Evolutionary conservation across 352 stramenopile genomes (phyloP).

Genomic region (Phytopythium mirpurense): DNA sequence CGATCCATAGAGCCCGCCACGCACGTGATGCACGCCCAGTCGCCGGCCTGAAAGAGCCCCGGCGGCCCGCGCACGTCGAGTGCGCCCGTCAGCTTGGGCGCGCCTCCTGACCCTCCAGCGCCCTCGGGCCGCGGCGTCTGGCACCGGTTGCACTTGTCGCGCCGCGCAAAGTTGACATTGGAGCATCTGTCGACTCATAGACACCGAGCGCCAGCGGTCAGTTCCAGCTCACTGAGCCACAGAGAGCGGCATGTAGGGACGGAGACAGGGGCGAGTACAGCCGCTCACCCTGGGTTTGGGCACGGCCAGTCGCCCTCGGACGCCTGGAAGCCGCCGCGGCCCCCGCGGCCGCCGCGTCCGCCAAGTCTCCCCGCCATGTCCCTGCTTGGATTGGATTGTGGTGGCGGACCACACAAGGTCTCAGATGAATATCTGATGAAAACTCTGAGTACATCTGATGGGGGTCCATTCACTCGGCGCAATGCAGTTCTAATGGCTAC

Average conservation of each 20-base stretch:
- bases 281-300: conserved; percentile 63
- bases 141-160: conserved; percentile 77
- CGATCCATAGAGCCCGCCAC: conserved; percentile 3
- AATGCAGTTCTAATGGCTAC: background rate
- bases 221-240: no score
- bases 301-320: conserved; percentile 75
- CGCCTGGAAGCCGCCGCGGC: conserved; percentile 41
- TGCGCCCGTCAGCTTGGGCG: conserved; percentile 20
- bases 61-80: conserved; percentile 50
- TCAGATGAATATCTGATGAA: background rate
- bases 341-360: conserved; percentile 27
- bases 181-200: conserved; percentile 35
- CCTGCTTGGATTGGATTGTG: no score
- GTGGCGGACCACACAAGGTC: no score
- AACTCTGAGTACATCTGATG: background rate
- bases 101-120: conserved; percentile 10
- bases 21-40: conserved; percentile 82
- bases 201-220: background rate
- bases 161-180: conserved; percentile 83
- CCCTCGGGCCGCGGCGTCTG: conserved; percentile 57
- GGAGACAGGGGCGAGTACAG: background rate
- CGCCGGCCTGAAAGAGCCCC: conserved; percentile 71
- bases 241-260: background rate
- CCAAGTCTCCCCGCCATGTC: conserved; percentile 30
- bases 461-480: no score